Evolutionary conservation across 345 rosid genomes (phyloP), one percentile per base, ranked within the genome.

Genomic region (Eucalyptus dawsonii): DNA sequence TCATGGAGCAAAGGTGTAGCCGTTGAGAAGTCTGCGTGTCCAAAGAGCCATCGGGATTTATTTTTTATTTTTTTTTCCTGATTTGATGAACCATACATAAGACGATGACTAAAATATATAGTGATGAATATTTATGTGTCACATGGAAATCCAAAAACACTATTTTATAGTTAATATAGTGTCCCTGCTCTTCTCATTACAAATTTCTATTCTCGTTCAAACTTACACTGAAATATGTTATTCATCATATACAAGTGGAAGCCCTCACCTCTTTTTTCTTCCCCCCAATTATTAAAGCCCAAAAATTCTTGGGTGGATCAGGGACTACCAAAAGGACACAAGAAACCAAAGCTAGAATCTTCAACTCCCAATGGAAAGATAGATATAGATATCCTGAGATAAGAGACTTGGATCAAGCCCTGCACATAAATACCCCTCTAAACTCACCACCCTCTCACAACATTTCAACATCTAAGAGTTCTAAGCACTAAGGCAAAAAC

Each of bases 311-410:
- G 92, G 51, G 94, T 95, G 95, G 95, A 42, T 80, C 58, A 88
- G 50, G 90, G 88, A 86, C n/a, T 87, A 94, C 92, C 96, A 94
- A 81, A 87, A 91, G 67, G 87, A 91, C 90, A 44, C 10, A 34
- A 9, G 69, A 67, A 37, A 86, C 89, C 89, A 53, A 87, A 58
- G 86, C 89, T 51, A 92, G 86, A 94, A 96, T 94, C 97, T 89
- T 86, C 65, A 87, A n/a, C 88, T 15, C 14, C 98, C 96, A 96
- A 94, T 96, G 92, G 93, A 65, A 89, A 42, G 25, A 88, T 88
- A 90, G 96, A 88, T 88, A 86, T 44, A 90, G 95, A 94, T 94
- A 90, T 86, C 72, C 83, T 65, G 86, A 91, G 96, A 95, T 96
- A 94, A 93, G 95, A 88, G 85, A 87, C 65, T 86, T 88, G 87